These are phyloP conservation scores for Pisolithus albus DNA, from an alignment of 768 basidiomycete genomes.

Conservation along the genomic window DNA sequence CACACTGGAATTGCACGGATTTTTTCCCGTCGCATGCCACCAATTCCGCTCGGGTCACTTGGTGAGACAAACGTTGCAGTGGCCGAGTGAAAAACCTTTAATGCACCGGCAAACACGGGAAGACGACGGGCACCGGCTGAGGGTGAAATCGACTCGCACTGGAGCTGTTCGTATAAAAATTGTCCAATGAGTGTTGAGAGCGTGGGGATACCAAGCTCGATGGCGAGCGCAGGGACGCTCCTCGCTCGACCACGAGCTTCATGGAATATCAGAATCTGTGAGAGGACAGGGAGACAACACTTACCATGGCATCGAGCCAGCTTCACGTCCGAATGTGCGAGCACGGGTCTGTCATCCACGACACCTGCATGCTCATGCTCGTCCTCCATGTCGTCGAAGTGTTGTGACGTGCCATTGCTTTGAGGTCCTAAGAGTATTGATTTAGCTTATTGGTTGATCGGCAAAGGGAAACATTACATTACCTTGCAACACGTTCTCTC, in stretches of 20 bases:
- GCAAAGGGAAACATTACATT: no score
- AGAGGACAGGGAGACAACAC: background rate
- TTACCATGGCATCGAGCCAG: background rate
- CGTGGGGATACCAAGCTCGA: background rate
- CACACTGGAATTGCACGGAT: constrained; percentile 26
- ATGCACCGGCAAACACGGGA: background rate
- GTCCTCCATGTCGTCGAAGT: background rate
- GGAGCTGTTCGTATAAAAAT: background rate
- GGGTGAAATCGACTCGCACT: no score
- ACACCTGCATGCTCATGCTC: background rate
- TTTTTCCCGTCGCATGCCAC: constrained; percentile 22
- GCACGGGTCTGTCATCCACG: background rate
- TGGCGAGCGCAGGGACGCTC: background rate
- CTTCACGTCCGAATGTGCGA: background rate
- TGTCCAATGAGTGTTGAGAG: background rate
- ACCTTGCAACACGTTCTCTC: no score
- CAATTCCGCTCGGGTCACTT: constrained; percentile 2
- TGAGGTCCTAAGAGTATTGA: no score
- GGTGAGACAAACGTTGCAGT: background rate
- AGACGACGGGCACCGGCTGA: background rate
- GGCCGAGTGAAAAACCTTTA: background rate
- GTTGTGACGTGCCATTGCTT: no score
- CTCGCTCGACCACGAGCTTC: no score
- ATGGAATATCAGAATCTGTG: background rate
- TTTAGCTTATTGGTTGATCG: no score